Evolutionary conservation across 2,329 filamentous ascomycete species (phyloP), one percentile per base, ranked within the genome.

Genomic region (Epichloe sp.): DNA sequence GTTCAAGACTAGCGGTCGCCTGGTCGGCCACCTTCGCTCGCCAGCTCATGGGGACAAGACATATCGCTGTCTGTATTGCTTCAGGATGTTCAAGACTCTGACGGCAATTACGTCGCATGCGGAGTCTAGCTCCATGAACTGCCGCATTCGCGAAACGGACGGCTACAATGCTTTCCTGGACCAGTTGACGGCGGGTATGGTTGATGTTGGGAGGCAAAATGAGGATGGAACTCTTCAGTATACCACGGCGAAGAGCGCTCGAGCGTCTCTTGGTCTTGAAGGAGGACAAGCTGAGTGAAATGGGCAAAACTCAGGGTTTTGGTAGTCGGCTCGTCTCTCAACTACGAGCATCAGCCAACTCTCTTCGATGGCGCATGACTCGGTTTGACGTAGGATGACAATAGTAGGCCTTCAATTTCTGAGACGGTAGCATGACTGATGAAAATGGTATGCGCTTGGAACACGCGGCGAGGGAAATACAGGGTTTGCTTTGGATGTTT

Each of bases 81-180:
- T 62, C 12, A 60, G 59, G 2, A 59, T 57, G 7, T 79, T 76
- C 57, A 60, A 61, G 7, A 66, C 65, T 2, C 60, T 71, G 19
- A 60, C 67, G 15, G 66, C 71, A 2, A 68, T 79, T 35, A 68
- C 72, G 3, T 65, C 68, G 45, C 78, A 80, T 54, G 69, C 67
- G 21, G 76, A 80, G 56, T 66, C 70, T 1, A 68, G 66, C 49
- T 64, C 65, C 3, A 57, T 53, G 36, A 63, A 61, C 19, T 78
- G 76, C 62, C 61, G 60, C 6, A 66, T 78, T 26, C 69, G 72
- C 4, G 57, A 71, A 3, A 65, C 68, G 0, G 61, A 67, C 11
- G 60, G 65, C 14, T 77, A 60, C 42, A 55, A 56, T 3, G 54
- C 58, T 1, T 67, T 59, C 42, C 47, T 67, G 44, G 60, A 67